Evolutionary conservation across 768 basidiomycete genomes (phyloP).

Genomic region (Crepidotus variabilis): DNA sequence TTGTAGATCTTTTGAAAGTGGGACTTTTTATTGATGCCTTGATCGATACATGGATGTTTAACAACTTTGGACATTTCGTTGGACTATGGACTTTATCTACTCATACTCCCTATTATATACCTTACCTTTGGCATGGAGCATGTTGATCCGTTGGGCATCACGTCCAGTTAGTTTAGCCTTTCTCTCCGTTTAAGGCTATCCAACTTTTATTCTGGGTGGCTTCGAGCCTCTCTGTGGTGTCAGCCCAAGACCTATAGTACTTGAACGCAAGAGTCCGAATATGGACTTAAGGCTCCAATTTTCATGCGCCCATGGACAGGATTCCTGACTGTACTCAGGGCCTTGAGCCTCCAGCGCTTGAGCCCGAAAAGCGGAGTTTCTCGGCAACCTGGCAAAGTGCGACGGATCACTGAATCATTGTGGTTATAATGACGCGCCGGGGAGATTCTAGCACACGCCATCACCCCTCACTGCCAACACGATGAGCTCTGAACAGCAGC

Average conservation of each 20-base stretch:
- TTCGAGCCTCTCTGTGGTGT: too few relatives aligned
- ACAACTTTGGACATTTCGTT: neutral
- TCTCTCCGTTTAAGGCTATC: too few relatives aligned
- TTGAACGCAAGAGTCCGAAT: too few relatives aligned
- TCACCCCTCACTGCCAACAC: neutral
- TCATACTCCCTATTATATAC: neutral
- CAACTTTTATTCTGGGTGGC: too few relatives aligned
- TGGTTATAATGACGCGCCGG: neutral
- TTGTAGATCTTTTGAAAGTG: neutral
- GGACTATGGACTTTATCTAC: neutral
- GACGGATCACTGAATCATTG: neutral
- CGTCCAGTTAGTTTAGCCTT: too few relatives aligned
- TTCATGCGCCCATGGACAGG: too few relatives aligned
- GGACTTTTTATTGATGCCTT: neutral
- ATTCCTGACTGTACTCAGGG: too few relatives aligned
- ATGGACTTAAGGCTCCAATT: too few relatives aligned
- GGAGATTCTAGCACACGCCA: neutral
- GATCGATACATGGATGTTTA: neutral
- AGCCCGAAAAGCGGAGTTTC: neutral
- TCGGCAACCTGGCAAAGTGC: neutral
- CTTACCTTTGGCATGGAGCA: neutral
- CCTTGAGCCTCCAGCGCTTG: too few relatives aligned
- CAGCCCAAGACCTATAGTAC: too few relatives aligned
- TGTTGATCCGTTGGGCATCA: too few relatives aligned
- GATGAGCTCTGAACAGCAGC: conserved; percentile 5